Percentiles rank a stretch among this genome's conserved stretches.
These are phyloP conservation scores for Erythrobasidium hasegawianum DNA, from an alignment of 1,284 basidiomycete genomes.

Conservation along the genomic window DNA sequence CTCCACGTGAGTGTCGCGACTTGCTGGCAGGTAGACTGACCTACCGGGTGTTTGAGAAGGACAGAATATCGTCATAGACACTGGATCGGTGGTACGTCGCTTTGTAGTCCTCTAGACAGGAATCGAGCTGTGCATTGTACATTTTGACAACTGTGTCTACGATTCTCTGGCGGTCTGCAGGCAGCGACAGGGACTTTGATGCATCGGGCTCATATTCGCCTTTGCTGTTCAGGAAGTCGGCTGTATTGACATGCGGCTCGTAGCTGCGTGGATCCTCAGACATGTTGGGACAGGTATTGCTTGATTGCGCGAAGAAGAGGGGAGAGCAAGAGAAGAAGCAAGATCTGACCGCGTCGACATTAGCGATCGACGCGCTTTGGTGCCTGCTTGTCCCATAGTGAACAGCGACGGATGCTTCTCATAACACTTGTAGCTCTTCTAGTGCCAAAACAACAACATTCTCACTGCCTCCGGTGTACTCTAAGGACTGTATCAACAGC, in stretches of 20 bases:
- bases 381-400: too few relatives aligned
- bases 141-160: slow-evolving; percentile 24
- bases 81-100: slow-evolving; percentile 5
- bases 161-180: slow-evolving; percentile 19
- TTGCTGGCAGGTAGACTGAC: neutral
- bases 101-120: slow-evolving; percentile 11
- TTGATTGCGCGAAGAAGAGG: too few relatives aligned
- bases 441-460: too few relatives aligned
- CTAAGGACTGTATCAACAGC: too few relatives aligned
- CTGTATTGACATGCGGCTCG: slow-evolving; percentile 17
- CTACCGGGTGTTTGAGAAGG: slow-evolving; percentile 27
- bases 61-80: slow-evolving; percentile 29
- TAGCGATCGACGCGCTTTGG: too few relatives aligned
- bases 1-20: neutral
- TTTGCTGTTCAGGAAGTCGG: slow-evolving; percentile 13
- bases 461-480: too few relatives aligned
- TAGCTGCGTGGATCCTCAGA: slow-evolving; percentile 18
- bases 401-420: too few relatives aligned
- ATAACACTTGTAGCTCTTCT: too few relatives aligned
- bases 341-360: too few relatives aligned
- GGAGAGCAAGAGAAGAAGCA: too few relatives aligned
- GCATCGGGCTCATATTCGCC: slow-evolving; percentile 25
- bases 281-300: neutral
- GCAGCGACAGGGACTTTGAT: neutral
- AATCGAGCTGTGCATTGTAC: slow-evolving; percentile 29